Base-by-base conservation (phyloP, 2,329 filamentous ascomycete genomes). In the Fusarium buxicola region DNA sequence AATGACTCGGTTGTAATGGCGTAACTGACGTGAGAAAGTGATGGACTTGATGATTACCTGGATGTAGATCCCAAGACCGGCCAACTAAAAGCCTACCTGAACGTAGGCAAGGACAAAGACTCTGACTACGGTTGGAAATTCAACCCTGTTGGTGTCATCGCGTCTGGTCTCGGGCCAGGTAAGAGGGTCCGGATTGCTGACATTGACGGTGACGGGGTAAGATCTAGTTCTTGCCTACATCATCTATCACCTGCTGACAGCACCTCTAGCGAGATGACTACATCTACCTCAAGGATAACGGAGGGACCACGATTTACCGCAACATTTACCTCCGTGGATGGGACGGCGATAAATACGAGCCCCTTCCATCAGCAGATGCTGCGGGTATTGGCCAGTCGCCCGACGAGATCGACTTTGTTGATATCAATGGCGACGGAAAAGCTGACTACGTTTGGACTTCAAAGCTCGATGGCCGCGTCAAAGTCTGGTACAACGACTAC, bases 401-500 rank as follows among this genome's bases (percentile, higher is more conserved):
- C 0, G 44, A 56, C 3, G 52, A 58, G 16, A 58, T 58, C 7
- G 30, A 58, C 7, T 58, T 58, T 9, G 8, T 48, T 2, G 50
- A 56, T 11, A 32, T 58, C 13, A 60, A 57, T 15, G 39, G 56
- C 3, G 53, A 52, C 3, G 34, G 40, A 8, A 59, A 52, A 1
- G 58, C 58, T 1, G 49, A 61, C 9, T 55, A 55, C 7, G 35
- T 59, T 1, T 59, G 53, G 56, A 52, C 40, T 2, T 13, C 24
- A 1, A 28, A 11, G 5, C 43, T 58, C 6, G 41, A 58, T 13
- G 43, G 57, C 1, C 21, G 36, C 0, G 38, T 60, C 24, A 53
- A 59, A 6, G 45, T 59, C 10, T 60, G 43, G 57, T 46, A 46
- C 8, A 60, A 60, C 8, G 16, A 60, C 34, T 58, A 59, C 13